Conservation (phyloP, 371 early-diverging fungal species). For the Apophysomyces sp. region DNA sequence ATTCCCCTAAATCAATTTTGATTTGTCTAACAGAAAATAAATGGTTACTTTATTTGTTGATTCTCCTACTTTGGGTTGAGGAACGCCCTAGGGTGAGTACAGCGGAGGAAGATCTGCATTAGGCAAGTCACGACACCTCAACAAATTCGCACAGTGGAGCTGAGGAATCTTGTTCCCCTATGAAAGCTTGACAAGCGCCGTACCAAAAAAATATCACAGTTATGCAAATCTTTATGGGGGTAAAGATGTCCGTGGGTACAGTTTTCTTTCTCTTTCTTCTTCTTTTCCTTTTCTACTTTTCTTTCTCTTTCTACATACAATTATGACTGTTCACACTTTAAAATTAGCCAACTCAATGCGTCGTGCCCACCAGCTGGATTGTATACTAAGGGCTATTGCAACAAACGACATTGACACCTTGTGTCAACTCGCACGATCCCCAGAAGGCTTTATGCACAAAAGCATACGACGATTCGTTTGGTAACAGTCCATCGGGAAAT, state of each 20-base stretch:
- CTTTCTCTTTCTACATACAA: background rate
- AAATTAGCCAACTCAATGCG: conserved; percentile 28
- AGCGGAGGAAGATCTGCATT: no score
- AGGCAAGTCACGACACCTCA: no score
- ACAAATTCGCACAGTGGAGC: background rate
- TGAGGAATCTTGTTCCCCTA: no score
- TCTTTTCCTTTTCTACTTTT: background rate
- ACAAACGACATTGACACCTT: conserved; percentile 27
- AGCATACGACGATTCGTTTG: conserved; percentile 37
- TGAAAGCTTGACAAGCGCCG: background rate
- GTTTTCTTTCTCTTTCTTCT: background rate
- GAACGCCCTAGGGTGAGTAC: no score
- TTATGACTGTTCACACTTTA: background rate
- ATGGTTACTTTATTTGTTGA: no score
- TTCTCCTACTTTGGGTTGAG: no score
- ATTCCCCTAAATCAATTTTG: no score
- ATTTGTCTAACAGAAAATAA: no score
- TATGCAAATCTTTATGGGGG: conserved; percentile 25
- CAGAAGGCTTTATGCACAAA: conserved; percentile 41
- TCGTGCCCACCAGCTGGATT: conserved; percentile 28
- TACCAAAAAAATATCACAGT: background rate
- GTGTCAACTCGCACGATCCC: conserved; percentile 28
- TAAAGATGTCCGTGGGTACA: conserved; percentile 28
- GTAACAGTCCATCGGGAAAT: conserved; percentile 15
- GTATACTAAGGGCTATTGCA: conserved; percentile 31